phyloP scores from a whole-genome alignment of 2,329 filamentous ascomycete species.

The Trichoderma lentiforme region DNA sequence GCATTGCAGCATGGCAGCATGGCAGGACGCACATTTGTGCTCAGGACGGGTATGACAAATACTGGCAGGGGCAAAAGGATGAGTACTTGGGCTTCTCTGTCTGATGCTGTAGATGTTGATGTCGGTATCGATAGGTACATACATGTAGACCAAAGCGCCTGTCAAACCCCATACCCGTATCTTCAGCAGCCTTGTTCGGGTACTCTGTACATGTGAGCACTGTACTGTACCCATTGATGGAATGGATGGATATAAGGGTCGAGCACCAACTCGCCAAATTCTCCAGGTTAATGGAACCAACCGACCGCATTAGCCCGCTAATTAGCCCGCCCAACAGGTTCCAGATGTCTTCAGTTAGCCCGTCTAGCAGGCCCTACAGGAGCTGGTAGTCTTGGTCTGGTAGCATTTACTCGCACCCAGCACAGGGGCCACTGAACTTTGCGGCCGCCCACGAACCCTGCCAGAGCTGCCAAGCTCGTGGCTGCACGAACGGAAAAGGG shows the following conservation, averaged over 20 bases:
- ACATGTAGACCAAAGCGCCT: neutral
- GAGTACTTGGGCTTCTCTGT: neutral
- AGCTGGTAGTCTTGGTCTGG: neutral
- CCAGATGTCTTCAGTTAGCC: neutral
- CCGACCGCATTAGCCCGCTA: neutral
- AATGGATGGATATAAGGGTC: neutral
- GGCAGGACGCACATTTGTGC: neutral
- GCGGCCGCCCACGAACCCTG: constrained; percentile 11
- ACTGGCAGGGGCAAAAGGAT: neutral
- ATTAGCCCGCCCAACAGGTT: neutral
- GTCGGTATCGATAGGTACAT: neutral
- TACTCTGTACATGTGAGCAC: neutral
- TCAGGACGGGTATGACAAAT: neutral
- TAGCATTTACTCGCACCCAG: neutral
- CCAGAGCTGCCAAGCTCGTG: constrained; percentile 7
- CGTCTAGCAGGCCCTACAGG: neutral
- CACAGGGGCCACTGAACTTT: constrained; percentile 10
- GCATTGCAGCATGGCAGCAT: neutral
- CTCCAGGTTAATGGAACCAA: neutral
- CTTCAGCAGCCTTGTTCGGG: neutral
- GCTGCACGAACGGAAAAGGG: neutral
- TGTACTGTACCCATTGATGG: neutral
- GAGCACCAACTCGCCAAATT: neutral
- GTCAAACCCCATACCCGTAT: neutral
- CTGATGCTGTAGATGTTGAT: neutral